Evolutionary conservation across 805 yeast species (phyloP).

Genomic region (Torulaspora delbrueckii): DNA sequence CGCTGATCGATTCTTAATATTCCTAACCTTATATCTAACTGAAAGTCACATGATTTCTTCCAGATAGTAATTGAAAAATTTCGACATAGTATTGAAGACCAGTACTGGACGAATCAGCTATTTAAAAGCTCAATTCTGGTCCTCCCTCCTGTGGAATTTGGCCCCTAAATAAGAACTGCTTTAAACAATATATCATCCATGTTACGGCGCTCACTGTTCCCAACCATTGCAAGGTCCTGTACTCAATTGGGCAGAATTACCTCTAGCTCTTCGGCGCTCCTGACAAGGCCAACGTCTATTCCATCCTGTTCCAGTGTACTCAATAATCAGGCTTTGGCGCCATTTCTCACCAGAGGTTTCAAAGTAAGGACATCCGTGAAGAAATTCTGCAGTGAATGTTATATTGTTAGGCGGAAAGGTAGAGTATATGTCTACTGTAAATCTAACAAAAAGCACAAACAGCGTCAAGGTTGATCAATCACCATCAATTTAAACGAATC

Average conservation of each 20-base stretch:
- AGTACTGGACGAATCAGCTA: background rate
- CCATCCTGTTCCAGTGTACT: background rate
- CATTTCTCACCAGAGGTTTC: constrained; percentile 57
- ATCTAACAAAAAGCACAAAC: constrained; percentile 88
- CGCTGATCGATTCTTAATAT: background rate
- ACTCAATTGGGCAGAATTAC: constrained; percentile 4
- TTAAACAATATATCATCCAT: background rate
- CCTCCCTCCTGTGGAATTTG: too few relatives aligned
- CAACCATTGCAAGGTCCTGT: constrained; percentile 4
- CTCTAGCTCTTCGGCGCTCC: constrained; percentile 3
- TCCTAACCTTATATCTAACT: background rate
- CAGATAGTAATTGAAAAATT: background rate
- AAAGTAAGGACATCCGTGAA: constrained; percentile 90
- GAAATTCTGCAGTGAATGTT: constrained; percentile 89
- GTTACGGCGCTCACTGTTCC: constrained; percentile 10
- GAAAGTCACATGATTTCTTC: background rate
- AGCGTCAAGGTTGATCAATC: constrained; percentile 64
- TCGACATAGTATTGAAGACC: background rate
- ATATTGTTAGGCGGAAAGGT: constrained; percentile 91
- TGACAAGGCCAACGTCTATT: constrained; percentile 4
- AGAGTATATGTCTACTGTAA: constrained; percentile 91
- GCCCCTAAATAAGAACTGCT: too few relatives aligned
- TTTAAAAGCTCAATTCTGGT: too few relatives aligned
- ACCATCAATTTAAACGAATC: background rate
- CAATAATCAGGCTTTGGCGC: constrained; percentile 10